Conservation (phyloP, 2,329 filamentous ascomycete species). For the Gnomoniopsis smithogilvyi region DNA sequence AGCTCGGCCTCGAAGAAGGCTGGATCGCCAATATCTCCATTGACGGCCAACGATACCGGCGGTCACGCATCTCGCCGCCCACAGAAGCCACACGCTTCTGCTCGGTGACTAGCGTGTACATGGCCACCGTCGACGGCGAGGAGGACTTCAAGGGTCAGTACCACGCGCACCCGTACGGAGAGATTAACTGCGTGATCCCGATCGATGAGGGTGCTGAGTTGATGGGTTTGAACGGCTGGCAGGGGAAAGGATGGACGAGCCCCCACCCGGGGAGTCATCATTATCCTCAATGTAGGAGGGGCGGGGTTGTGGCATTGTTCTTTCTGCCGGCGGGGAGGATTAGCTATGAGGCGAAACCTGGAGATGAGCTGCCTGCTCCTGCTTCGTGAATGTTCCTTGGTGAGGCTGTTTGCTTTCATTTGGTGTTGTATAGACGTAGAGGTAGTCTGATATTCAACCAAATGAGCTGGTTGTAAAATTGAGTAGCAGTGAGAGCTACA, state of each 20-base stretch:
- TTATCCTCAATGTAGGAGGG: slow-evolving; percentile 49
- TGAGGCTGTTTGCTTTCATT: no score
- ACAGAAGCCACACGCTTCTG: slow-evolving; percentile 45
- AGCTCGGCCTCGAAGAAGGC: slow-evolving; percentile 37
- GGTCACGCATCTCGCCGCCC: slow-evolving; percentile 43
- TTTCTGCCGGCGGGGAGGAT: slow-evolving; percentile 55
- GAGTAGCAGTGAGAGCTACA: no score
- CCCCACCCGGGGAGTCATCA: slow-evolving; percentile 54
- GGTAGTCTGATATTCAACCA: no score
- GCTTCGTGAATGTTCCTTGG: background rate
- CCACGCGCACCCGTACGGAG: slow-evolving; percentile 50
- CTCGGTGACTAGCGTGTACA: slow-evolving; percentile 56
- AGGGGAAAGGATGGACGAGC: slow-evolving; percentile 53
- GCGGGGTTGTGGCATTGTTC: slow-evolving; percentile 49
- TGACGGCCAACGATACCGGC: slow-evolving; percentile 43
- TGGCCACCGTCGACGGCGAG: slow-evolving; percentile 37
- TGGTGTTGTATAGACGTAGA: no score
- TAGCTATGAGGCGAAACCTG: slow-evolving; percentile 42
- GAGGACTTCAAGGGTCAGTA: slow-evolving; percentile 51
- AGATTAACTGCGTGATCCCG: slow-evolving; percentile 53
- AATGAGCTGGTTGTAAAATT: no score
- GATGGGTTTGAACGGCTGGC: slow-evolving; percentile 55
- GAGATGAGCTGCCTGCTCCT: slow-evolving; percentile 36
- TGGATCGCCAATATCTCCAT: slow-evolving; percentile 42
- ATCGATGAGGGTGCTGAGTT: slow-evolving; percentile 47